A percentile compares a stretch with the other conserved stretches of the same genome.
Evolutionary conservation across 1,284 basidiomycete species (phyloP).

Genomic region (Schizophyllum amplum): DNA sequence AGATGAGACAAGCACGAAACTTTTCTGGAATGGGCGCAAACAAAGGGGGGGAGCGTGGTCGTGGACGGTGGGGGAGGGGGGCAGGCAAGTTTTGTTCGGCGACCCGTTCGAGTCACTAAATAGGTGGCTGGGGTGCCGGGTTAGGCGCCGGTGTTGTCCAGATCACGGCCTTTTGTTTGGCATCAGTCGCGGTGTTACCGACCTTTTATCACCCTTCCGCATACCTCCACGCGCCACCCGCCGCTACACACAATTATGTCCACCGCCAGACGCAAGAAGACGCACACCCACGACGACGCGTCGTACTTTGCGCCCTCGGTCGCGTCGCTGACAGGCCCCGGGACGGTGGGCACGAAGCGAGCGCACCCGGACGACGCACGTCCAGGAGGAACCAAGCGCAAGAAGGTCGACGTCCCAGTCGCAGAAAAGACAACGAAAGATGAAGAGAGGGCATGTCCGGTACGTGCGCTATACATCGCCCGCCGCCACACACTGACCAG

Average conservation of each 20-base stretch:
- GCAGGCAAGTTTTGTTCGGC: not conserved
- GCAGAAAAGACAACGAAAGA: not conserved
- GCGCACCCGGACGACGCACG: constrained; percentile 30
- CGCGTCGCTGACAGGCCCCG: constrained; percentile 23
- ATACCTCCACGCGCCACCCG: constrained; percentile 26
- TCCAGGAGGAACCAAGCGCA: constrained; percentile 62
- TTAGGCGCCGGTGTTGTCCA: not conserved
- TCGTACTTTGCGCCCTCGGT: constrained; percentile 47
- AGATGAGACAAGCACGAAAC: not conserved
- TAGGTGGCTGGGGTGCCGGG: not conserved
- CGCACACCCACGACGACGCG: constrained; percentile 43
- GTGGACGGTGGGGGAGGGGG: not conserved
- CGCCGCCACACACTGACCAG: not conserved
- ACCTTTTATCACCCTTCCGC: not conserved
- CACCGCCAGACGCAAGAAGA: constrained; percentile 27
- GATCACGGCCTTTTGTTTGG: not conserved
- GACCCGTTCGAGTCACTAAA: not conserved
- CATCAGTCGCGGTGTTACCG: not conserved
- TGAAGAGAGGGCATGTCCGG: constrained; percentile 33
- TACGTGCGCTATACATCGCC: constrained; percentile 19
- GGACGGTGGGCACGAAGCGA: not conserved
- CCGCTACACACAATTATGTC: constrained; percentile 21
- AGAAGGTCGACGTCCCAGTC: constrained; percentile 32
- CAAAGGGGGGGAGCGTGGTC: not conserved
- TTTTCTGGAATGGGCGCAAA: not conserved